Conservation (phyloP, 306 rosid species). For the Styphnolobium japonicum region DNA sequence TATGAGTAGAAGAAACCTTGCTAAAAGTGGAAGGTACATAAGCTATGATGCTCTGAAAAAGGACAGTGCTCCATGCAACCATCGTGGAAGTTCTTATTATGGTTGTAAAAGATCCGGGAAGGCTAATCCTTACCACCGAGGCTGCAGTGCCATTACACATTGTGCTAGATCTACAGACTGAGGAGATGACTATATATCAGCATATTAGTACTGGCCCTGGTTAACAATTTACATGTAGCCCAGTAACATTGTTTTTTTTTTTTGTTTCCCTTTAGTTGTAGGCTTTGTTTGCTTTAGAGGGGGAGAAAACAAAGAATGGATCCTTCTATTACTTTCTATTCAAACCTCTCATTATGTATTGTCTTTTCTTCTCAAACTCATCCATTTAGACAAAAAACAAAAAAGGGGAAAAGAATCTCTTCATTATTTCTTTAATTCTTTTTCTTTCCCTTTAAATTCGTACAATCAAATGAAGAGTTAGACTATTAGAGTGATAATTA, state of each 20-base stretch:
- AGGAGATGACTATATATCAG: neutral
- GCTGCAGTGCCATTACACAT: conserved; percentile 47
- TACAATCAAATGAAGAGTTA: too few relatives aligned
- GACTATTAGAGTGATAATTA: too few relatives aligned
- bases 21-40: conserved; percentile 10
- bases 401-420: too few relatives aligned
- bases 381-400: too few relatives aligned
- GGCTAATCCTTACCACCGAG: conserved; percentile 53
- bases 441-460: too few relatives aligned
- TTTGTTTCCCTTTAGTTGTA: neutral
- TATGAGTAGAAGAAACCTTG: conserved; percentile 20
- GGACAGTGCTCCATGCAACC: conserved; percentile 29
- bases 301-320: neutral
- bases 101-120: conserved; percentile 21
- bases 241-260: neutral
- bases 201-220: neutral
- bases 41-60: conserved; percentile 44
- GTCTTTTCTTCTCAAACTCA: too few relatives aligned
- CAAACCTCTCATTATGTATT: too few relatives aligned
- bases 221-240: neutral
- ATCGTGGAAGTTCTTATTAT: conserved; percentile 55
- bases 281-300: neutral
- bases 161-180: conserved; percentile 44
- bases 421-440: too few relatives aligned
- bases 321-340: too few relatives aligned